phyloP scores from a whole-genome alignment of 1,139 yeast species.

The Scheffersomyces parashehatae region DNA sequence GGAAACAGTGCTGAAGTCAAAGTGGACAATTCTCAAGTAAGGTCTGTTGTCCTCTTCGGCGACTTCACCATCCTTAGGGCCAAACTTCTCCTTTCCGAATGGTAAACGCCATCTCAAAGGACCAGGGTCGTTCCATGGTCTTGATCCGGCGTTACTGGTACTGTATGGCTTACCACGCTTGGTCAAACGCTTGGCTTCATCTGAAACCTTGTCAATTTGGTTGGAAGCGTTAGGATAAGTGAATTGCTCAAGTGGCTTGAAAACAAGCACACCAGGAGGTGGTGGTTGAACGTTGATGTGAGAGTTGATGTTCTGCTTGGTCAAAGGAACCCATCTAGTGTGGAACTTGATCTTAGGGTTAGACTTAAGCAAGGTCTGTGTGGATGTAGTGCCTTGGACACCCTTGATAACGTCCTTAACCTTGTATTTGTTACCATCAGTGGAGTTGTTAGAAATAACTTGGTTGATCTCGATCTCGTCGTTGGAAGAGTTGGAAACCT shows the following conservation, averaged over 20 bases:
- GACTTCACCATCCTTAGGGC: constrained; percentile 11
- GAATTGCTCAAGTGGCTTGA: constrained; percentile 79
- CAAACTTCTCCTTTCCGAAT: constrained; percentile 23
- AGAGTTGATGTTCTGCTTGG: constrained; percentile 56
- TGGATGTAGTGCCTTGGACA: constrained; percentile 16
- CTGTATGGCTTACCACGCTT: constrained; percentile 56
- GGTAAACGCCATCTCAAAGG: constrained; percentile 49
- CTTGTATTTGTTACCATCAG: constrained; percentile 10
- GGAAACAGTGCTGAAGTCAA: constrained; percentile 79
- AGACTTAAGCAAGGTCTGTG: constrained; percentile 23
- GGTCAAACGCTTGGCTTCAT: constrained; percentile 63
- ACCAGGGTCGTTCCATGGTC: constrained; percentile 94
- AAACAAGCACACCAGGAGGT: constrained; percentile 88
- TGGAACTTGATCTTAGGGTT: constrained; percentile 49
- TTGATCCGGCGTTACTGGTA: constrained; percentile 55
- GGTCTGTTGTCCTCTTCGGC: constrained; percentile 58
- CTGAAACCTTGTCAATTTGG: constrained; percentile 70
- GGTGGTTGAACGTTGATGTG: constrained; percentile 67
- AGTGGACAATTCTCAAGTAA: constrained; percentile 64
- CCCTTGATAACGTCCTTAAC: constrained; percentile 15
- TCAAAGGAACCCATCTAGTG: constrained; percentile 80
- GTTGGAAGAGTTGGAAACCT: constrained; percentile 9
- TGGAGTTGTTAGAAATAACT: constrained; percentile 18
- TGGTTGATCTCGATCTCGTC: constrained; percentile 46
- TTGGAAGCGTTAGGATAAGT: constrained; percentile 78